Evolutionary conservation across 495 filamentous ascomycete species (phyloP), one percentile per base, ranked within the genome.

Genomic region (Aspergillus haitiensis): DNA sequence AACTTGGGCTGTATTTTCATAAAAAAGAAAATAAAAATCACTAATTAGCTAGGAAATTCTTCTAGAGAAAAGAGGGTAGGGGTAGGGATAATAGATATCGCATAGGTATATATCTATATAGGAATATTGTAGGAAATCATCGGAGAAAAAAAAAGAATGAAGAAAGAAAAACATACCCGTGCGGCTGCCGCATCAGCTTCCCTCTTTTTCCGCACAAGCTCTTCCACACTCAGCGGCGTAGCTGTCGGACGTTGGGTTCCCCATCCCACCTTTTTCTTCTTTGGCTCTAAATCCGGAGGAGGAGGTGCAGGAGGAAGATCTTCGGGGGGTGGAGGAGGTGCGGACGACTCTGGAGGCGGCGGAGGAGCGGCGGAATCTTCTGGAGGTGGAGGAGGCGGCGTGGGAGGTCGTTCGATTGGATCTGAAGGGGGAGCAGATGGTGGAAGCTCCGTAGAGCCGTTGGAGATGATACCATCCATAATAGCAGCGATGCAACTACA

Each of bases 181-280:
- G 87, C 81, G 53, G 89, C 86, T 31, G 86, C 89, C 49, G 86
- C 88, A 74, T 92, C 89, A 6, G 86, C 86, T 62, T 89, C 88
- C 64, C 82, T 85, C 76, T 93, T 92, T 76, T 90, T 90, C 61
- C 82, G 80, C 37, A 93, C 76, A 13, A 93, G 78, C 53, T 92
- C 88, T 63, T 92, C 89, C 31, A 92, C 88, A 70, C 86, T 90
- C 42, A 91, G 69, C 21, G 90, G 90, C 13, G 74, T 70, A 1
- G 71, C 60, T 33, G 71, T 61, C 36, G 75, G 71, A 3, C 62
- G 59, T 42, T 78, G 75, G 5, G 71, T 47, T 3, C 77, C 78
- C 81, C 83, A 85, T 69, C 81, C 83, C 52, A 70, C 64, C 68
- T 88, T 87, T 63, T 79, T 84, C 70, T 83, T 85, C 58, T 64